Base-by-base conservation (phyloP, 352 stramenopile genomes). In the Globisporangium mamillatum region DNA sequence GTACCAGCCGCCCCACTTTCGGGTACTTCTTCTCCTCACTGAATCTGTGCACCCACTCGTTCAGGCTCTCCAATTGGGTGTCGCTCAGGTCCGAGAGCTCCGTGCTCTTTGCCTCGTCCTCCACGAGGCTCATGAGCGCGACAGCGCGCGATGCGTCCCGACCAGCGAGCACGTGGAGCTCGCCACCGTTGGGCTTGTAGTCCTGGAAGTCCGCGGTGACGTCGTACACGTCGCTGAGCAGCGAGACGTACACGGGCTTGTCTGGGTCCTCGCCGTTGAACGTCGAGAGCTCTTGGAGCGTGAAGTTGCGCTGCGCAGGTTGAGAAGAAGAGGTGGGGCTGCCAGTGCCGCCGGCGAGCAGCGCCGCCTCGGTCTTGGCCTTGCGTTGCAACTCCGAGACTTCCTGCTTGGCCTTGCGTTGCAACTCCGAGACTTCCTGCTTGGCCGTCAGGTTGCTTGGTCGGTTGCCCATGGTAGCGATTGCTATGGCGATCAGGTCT, bases 191-290 rank as follows among this genome's bases (percentile, higher is more conserved):
- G 8, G 88, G 83, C 36, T 94, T 95, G 72, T 98, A 99, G 69
- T 96, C 86, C 54, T 97, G 81, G 27, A 80, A 67, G 65, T 88
- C 92, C 22, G 80, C 77, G 27, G 79, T 95, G 27, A 98, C 94
- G 78, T 99, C 94, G 81, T 98, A 99, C 2, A 99, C 90, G 18
- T 93, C 93, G 27, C 94, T 94, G 65, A 85, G 78, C 5, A 98
- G 63, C 7, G 92, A 92, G 4, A 99, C 79, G 77, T 98, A 98
- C 16, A 98, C 90, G 12, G 88, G 85, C 24, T 92, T 92, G 32
- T 82, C 6, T 10, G n/a, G 69, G 72, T 86, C 66, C 10, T 72
- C 81, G 18, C 93, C 94, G 70, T 98, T 84, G 73, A 97, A 98
- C 29, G 79, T 64, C 9, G 73, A 61, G 20, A 98, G 77, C 69